Conservation (phyloP, 805 yeast genomes). For the Candida ulmi region DNA sequence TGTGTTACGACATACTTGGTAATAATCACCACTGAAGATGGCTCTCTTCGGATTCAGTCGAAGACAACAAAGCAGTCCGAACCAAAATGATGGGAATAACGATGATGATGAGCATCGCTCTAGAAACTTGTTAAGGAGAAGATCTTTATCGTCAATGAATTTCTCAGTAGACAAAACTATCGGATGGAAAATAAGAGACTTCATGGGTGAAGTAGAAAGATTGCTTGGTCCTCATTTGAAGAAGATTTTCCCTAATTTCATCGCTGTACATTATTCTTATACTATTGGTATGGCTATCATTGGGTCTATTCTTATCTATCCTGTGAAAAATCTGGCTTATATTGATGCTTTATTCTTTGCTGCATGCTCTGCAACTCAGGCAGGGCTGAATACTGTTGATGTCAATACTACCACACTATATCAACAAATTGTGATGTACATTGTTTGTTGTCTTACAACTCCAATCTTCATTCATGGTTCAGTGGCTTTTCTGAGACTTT, state of each 20-base stretch:
- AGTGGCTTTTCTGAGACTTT: slow-evolving; percentile 69
- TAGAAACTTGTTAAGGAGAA: slow-evolving; percentile 3
- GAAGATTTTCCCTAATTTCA: slow-evolving; percentile 36
- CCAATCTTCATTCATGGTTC: slow-evolving; percentile 86
- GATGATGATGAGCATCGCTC: neutral
- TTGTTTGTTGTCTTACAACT: slow-evolving; percentile 62
- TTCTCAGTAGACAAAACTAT: slow-evolving; percentile 26
- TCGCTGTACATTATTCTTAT: slow-evolving; percentile 69
- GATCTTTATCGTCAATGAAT: slow-evolving; percentile 11
- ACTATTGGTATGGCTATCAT: slow-evolving; percentile 53
- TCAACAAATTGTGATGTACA: slow-evolving; percentile 74
- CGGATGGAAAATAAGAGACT: slow-evolving; percentile 35
- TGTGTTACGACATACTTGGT: too few species aligned
- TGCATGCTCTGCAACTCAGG: slow-evolving; percentile 79
- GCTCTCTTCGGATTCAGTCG: neutral
- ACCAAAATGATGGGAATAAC: neutral
- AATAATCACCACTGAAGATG: too few species aligned
- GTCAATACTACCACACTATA: slow-evolving; percentile 57
- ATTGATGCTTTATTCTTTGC: slow-evolving; percentile 78
- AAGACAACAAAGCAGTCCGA: too few species aligned
- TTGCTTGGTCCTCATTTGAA: slow-evolving; percentile 30
- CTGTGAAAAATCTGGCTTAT: slow-evolving; percentile 58
- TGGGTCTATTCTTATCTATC: slow-evolving; percentile 73
- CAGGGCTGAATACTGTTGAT: slow-evolving; percentile 83
- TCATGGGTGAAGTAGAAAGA: slow-evolving; percentile 26